A percentile compares a stretch with the other conserved stretches of the same genome.
phyloP scores from a whole-genome alignment of 768 basidiomycete genomes.

The Hericium erinaceus region DNA sequence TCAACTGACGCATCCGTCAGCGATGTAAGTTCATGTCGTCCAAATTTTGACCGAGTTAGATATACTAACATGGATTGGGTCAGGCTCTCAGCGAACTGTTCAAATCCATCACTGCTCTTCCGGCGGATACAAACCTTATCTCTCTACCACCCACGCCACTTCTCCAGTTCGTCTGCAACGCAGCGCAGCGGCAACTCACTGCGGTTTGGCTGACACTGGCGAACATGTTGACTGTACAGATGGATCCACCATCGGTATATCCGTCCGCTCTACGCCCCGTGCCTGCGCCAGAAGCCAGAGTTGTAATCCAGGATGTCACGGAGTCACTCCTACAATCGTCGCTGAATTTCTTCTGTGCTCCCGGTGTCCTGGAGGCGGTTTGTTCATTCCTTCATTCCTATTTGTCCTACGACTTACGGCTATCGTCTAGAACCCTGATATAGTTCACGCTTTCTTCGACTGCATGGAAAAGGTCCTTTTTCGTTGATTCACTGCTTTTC shows the following conservation, averaged over 20 bases:
- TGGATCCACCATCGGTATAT: slow-evolving; percentile 62
- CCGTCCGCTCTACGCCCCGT: slow-evolving; percentile 36
- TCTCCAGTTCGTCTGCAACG: slow-evolving; percentile 67
- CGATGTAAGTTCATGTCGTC: slow-evolving; percentile 43
- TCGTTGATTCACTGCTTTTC: neutral
- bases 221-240: slow-evolving; percentile 69
- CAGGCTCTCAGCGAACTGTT: slow-evolving; percentile 77
- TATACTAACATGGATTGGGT: neutral
- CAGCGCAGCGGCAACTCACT: slow-evolving; percentile 61
- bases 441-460: slow-evolving; percentile 82
- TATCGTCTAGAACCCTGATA: slow-evolving; percentile 68
- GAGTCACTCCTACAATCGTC: slow-evolving; percentile 52
- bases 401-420: neutral
- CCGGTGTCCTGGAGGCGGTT: slow-evolving; percentile 64
- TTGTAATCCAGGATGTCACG: slow-evolving; percentile 45
- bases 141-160: slow-evolving; percentile 77
- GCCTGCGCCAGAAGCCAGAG: slow-evolving; percentile 46
- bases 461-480: slow-evolving; percentile 65
- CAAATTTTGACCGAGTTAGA: neutral
- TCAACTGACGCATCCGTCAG: slow-evolving; percentile 68
- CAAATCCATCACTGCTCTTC: slow-evolving; percentile 78
- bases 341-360: slow-evolving; percentile 40
- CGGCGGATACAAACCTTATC: slow-evolving; percentile 66
- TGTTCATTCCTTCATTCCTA: neutral
- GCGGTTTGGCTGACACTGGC: slow-evolving; percentile 82